Conservation (phyloP, 441 rosid genomes). For the Populus hybrid region DNA sequence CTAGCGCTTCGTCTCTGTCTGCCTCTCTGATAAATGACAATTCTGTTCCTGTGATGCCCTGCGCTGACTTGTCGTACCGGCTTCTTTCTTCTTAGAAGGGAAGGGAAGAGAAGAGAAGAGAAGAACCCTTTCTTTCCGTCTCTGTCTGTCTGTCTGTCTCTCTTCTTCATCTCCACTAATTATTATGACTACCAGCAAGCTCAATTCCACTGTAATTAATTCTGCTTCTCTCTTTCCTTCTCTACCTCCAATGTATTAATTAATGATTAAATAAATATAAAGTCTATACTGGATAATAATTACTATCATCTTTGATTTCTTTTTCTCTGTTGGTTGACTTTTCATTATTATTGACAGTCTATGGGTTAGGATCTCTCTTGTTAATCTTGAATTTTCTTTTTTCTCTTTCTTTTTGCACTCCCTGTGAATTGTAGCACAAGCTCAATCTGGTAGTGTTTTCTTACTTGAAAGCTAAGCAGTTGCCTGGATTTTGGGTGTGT, state of each 20-base stretch:
- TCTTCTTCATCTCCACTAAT: not conserved
- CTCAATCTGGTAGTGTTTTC: no score
- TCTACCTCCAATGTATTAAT: not conserved
- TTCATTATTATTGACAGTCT: no score
- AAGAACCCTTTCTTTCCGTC: not conserved
- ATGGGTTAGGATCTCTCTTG: no score
- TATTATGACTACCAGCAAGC: conserved; percentile 56
- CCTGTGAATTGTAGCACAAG: no score
- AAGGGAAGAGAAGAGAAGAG: no score
- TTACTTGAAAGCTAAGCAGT: no score
- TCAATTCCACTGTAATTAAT: conserved; percentile 53
- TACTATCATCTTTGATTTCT: not conserved
- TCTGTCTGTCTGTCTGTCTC: not conserved
- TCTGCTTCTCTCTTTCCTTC: conserved; percentile 8
- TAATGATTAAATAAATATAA: no score
- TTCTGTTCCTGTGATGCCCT: not conserved
- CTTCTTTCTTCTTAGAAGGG: no score
- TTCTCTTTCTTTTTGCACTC: not conserved
- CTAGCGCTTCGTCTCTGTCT: no score
- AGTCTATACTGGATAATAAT: not conserved
- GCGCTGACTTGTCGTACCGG: not conserved
- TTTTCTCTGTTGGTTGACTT: no score
- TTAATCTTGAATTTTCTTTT: no score
- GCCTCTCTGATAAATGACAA: not conserved
- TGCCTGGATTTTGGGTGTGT: no score